Conservation (phyloP, 73 alveolate genomes). For the Uronychia binucleata region DNA sequence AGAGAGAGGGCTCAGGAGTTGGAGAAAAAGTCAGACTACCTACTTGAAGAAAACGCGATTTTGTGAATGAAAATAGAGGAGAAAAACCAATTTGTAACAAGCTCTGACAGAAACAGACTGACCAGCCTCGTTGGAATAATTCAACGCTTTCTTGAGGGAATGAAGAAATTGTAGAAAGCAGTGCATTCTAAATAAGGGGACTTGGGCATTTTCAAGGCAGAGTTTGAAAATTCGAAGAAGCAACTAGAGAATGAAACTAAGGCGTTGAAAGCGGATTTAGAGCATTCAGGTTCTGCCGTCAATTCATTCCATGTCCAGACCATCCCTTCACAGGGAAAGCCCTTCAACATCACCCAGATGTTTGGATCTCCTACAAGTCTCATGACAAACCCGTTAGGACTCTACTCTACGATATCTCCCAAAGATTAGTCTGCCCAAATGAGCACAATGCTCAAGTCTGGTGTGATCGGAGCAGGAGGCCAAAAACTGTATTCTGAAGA, state of each 20-base stretch:
- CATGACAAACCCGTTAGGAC: not conserved
- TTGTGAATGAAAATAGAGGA: not conserved
- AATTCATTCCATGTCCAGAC: not conserved
- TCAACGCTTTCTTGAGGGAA: constrained; percentile 34
- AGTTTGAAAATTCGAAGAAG: constrained; percentile 57
- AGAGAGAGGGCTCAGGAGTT: not conserved
- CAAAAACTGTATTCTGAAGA: not conserved
- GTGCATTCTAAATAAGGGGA: constrained; percentile 53
- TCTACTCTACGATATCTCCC: not conserved
- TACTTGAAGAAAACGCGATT: not conserved
- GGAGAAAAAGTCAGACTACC: not conserved
- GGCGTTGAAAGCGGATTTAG: constrained; percentile 27
- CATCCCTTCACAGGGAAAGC: not conserved
- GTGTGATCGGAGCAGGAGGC: not conserved
- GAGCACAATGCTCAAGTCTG: not conserved
- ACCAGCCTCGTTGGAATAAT: not conserved
- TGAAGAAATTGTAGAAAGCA: constrained; percentile 69
- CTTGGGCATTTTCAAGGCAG: constrained; percentile 21
- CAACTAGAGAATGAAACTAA: constrained; percentile 41
- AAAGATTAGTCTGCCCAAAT: not conserved
- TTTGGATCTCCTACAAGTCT: not conserved
- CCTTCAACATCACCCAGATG: not conserved
- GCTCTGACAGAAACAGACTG: not conserved
- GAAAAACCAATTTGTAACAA: no score
- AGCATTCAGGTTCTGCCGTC: not conserved